Evolutionary conservation across 2,329 filamentous ascomycete species (phyloP).

Genomic region (Coniosporium tulheliwenetii): DNA sequence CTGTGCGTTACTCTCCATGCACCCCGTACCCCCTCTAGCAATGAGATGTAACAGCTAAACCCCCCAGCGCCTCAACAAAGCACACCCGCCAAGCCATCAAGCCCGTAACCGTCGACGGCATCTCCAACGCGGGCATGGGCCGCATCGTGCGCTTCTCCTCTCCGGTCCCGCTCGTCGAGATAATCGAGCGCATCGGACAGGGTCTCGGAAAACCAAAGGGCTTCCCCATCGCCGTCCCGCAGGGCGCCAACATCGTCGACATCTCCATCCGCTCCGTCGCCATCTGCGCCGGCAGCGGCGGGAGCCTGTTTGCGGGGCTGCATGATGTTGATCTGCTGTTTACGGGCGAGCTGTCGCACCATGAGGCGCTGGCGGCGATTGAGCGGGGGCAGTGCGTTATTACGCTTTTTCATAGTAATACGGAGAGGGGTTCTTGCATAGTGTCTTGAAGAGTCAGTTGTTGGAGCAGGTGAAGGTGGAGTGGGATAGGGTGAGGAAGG

Average conservation of each 20-base stretch:
- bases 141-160: conserved; percentile 40
- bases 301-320: conserved; percentile 53
- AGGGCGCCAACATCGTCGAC: conserved; percentile 36
- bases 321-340: conserved; percentile 61
- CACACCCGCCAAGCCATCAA: conserved; percentile 40
- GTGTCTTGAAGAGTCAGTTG: conserved; percentile 53
- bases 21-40: neutral
- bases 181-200: conserved; percentile 47
- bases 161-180: conserved; percentile 34
- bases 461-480: conserved; percentile 40
- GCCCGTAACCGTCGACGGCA: conserved; percentile 25
- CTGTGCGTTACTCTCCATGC: conserved; percentile 6
- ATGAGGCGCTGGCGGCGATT: conserved; percentile 74
- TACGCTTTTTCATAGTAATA: conserved; percentile 84
- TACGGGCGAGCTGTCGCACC: conserved; percentile 86
- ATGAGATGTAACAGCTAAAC: neutral
- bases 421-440: conserved; percentile 70
- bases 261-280: conserved; percentile 54
- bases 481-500: conserved; percentile 33
- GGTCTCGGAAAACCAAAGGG: conserved; percentile 52
- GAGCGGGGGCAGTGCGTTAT: conserved; percentile 74
- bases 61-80: conserved; percentile 19
- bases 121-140: conserved; percentile 40
- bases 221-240: conserved; percentile 48
- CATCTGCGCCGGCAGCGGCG: conserved; percentile 82